Evolutionary conservation across 805 yeast genomes (phyloP).

Genomic region (Zygotorulaspora florentina): DNA sequence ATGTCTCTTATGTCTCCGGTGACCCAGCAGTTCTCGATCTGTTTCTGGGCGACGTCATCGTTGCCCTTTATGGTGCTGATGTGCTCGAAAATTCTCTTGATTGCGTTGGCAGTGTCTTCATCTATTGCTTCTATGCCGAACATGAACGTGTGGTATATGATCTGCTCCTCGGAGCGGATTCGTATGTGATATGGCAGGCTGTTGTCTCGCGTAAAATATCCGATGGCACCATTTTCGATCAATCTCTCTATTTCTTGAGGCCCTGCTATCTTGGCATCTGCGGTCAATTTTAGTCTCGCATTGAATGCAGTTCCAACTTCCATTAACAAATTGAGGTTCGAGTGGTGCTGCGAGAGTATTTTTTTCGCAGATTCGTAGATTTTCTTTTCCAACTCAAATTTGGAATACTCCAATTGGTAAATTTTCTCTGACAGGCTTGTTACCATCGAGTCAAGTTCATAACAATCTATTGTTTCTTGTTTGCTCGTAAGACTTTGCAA

Average conservation of each 20-base stretch:
- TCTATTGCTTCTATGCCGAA: constrained; percentile 15
- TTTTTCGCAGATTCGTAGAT: constrained; percentile 10
- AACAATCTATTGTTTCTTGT: not conserved
- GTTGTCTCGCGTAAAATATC: constrained; percentile 15
- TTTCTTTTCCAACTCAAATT: constrained; percentile 16
- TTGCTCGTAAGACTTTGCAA: constrained; percentile 1
- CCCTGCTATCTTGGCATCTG: too few relatives aligned
- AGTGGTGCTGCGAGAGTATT: not conserved
- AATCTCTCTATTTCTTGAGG: too few relatives aligned
- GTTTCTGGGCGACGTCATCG: constrained; percentile 1
- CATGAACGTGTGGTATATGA: constrained; percentile 1
- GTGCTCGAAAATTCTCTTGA: constrained; percentile 9
- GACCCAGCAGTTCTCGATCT: constrained; percentile 14
- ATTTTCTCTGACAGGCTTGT: constrained; percentile 8
- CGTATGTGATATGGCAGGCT: constrained; percentile 5
- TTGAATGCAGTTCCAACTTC: too few relatives aligned
- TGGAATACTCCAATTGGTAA: constrained; percentile 16
- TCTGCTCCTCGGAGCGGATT: constrained; percentile 3
- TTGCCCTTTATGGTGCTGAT: constrained; percentile 2
- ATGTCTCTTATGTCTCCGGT: constrained; percentile 1
- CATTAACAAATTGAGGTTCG: too few relatives aligned
- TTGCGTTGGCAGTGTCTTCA: constrained; percentile 18
- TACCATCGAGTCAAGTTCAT: not conserved
- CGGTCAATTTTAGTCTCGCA: too few relatives aligned
- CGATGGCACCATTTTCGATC: not conserved